Evolutionary conservation across 2,329 filamentous ascomycete genomes (phyloP), one percentile per base, ranked within the genome.

Genomic region (Exophiala mesophila): DNA sequence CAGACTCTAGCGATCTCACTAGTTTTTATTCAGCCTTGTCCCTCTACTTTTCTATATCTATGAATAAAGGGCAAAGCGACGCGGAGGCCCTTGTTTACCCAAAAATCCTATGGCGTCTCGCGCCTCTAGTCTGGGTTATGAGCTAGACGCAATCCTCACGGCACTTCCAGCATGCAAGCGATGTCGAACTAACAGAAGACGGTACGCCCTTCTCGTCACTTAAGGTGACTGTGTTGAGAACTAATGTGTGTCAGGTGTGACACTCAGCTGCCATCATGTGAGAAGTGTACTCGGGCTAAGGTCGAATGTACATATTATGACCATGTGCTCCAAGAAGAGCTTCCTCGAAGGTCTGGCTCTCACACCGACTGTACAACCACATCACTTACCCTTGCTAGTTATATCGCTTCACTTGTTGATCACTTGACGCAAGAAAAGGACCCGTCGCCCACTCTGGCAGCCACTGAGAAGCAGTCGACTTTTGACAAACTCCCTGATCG

Each of bases 281-380:
- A 26, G 15, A 38, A 38, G 12, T 38, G 36, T 17, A n/a, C 23
- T 12, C 28, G 13, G 17, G 36, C 36, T 16, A 9, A 23, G 8
- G 36, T 28, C 28, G 36, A 38, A 17, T 38, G 36, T 24, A 18
- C 30, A 8, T 38, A 28, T 18, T 28, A 28, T 8, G 36, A 38
- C 20, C 36, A 38, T 38, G 23, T 38, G 20, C 20, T 29, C 15
- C 20, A 38, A 15, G 36, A 38, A 28, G 20, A 29, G n/a, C 36
- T 38, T 17, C 36, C 36, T 3, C 20, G 36, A 10, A 38, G 23
- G 36, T 38, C n/a, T 16, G 29, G 8, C 24, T 28, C 13, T n/a
- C 4, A 18, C n/a, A 12, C 4, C 5, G 17, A 5, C n/a, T 7
- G 13, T n/a, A 4, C 15, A n/a, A 21, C 12, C 13, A 10, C 5